Evolutionary conservation across 495 filamentous ascomycete species (phyloP).

Genomic region (Umbilicaria muhlenbergii): DNA sequence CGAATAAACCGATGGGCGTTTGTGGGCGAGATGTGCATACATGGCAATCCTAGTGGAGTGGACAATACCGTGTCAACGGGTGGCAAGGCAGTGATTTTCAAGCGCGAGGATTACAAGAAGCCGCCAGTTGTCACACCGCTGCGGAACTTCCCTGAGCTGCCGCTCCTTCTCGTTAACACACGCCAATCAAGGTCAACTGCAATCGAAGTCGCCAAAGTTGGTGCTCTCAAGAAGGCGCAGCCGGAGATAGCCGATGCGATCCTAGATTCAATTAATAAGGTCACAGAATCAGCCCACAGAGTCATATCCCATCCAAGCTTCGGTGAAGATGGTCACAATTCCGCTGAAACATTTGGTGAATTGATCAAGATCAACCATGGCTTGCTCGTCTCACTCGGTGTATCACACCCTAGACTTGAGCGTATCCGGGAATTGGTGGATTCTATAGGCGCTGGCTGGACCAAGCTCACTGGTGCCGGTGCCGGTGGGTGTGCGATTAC

Average conservation of each 20-base stretch:
- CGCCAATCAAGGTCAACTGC: slow-evolving; percentile 66
- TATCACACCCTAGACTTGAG: slow-evolving; percentile 86
- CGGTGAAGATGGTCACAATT: slow-evolving; percentile 37
- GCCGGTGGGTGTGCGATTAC: slow-evolving; percentile 94
- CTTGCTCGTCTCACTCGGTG: slow-evolving; percentile 70
- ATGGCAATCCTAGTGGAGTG: slow-evolving; percentile 89
- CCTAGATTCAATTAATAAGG: slow-evolving; percentile 66
- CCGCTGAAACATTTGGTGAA: slow-evolving; percentile 59
- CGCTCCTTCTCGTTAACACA: slow-evolving; percentile 80
- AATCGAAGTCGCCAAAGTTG: slow-evolving; percentile 76
- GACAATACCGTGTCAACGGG: slow-evolving; percentile 94
- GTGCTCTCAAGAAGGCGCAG: slow-evolving; percentile 47
- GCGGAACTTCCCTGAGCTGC: slow-evolving; percentile 75
- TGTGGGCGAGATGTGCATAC: slow-evolving; percentile 91
- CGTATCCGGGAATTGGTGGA: slow-evolving; percentile 86
- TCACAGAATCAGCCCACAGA: slow-evolving; percentile 57
- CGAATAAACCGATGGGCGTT: slow-evolving; percentile 96
- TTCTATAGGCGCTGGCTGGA: slow-evolving; percentile 81
- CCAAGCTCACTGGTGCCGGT: slow-evolving; percentile 89
- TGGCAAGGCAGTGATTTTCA: slow-evolving; percentile 86
- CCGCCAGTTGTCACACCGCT: slow-evolving; percentile 66
- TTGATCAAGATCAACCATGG: slow-evolving; percentile 89
- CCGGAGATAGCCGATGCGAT: slow-evolving; percentile 60
- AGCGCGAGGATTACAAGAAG: slow-evolving; percentile 58
- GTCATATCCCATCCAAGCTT: slow-evolving; percentile 52